phyloP scores from a whole-genome alignment of 2,329 filamentous ascomycete genomes.

The Pseudocercospora fuligena region DNA sequence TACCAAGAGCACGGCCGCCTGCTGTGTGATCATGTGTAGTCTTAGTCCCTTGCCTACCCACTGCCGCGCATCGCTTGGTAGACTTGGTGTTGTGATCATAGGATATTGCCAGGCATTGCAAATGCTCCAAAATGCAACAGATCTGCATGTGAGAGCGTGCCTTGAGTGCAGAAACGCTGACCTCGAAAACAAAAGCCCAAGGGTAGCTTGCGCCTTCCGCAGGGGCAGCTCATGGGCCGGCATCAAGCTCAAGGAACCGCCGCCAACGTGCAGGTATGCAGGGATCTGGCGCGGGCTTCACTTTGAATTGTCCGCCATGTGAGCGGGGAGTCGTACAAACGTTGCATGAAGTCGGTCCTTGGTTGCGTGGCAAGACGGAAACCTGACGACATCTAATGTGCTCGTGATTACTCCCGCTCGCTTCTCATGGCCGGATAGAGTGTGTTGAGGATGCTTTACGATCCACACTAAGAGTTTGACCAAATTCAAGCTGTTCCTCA shows the following conservation, averaged over 20 bases:
- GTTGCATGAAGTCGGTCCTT: slow-evolving; percentile 9
- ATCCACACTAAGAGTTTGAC: background rate
- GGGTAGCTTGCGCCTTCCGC: slow-evolving; percentile 5
- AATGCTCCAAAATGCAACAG: background rate
- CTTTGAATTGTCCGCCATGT: background rate
- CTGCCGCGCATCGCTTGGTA: slow-evolving; percentile 3
- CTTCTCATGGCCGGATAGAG: background rate
- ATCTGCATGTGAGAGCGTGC: slow-evolving; percentile 6
- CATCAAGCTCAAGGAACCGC: slow-evolving; percentile 4
- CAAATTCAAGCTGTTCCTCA: background rate
- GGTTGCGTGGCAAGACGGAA: background rate
- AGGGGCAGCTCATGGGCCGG: slow-evolving; percentile 2
- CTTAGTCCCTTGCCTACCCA: background rate
- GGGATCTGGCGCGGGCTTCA: background rate
- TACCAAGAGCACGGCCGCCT: slow-evolving; percentile 4
- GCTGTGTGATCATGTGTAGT: slow-evolving; percentile 1
- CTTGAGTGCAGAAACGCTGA: background rate
- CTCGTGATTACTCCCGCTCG: background rate
- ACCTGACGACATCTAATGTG: background rate
- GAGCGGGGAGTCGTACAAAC: slow-evolving; percentile 9
- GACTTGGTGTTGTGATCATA: slow-evolving; percentile 2
- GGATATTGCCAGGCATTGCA: background rate
- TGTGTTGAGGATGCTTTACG: background rate
- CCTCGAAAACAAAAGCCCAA: background rate
- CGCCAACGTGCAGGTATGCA: slow-evolving; percentile 5